A percentile compares a stretch with the other conserved stretches of the same genome.
Evolutionary conservation across 1,139 yeast genomes (phyloP).

Genomic region (Yamadazyma pseudoaaseri): DNA sequence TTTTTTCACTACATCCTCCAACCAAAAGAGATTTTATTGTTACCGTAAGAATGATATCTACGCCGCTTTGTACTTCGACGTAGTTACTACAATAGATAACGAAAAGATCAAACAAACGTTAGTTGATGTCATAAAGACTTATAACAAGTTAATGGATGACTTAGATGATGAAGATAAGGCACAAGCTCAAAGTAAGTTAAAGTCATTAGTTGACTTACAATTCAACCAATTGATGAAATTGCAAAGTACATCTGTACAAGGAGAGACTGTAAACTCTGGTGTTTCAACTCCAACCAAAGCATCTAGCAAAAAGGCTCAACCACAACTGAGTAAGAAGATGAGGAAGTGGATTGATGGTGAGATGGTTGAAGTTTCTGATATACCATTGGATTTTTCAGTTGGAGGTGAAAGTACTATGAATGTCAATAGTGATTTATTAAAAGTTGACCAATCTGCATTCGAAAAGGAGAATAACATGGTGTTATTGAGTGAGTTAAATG

Average conservation of each 20-base stretch:
- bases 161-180: conserved; percentile 19
- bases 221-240: conserved; percentile 38
- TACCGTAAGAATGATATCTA: conserved; percentile 28
- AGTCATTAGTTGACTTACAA: conserved; percentile 39
- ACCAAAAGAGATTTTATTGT: conserved; percentile 39
- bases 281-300: conserved; percentile 3
- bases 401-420: conserved; percentile 37
- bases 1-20: conserved; percentile 32
- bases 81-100: conserved; percentile 40
- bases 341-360: conserved; percentile 47
- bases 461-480: conserved; percentile 40
- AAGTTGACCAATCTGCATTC: conserved; percentile 34
- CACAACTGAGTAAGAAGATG: conserved; percentile 33
- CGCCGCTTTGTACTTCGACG: conserved; percentile 42
- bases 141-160: conserved; percentile 26
- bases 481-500: conserved; percentile 43
- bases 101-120: conserved; percentile 38
- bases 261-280: not conserved
- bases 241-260: conserved; percentile 12
- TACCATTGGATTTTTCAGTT: conserved; percentile 37
- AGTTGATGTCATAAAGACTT: conserved; percentile 35
- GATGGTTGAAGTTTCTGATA: conserved; percentile 24
- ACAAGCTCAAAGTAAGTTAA: conserved; percentile 20
- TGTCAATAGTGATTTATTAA: conserved; percentile 27
- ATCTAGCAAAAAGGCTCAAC: conserved; percentile 9